A percentile compares a stretch with the other conserved stretches of the same genome.
phyloP scores from a whole-genome alignment of 148 eudicot species.

The Rhododendron ferrugineum region DNA sequence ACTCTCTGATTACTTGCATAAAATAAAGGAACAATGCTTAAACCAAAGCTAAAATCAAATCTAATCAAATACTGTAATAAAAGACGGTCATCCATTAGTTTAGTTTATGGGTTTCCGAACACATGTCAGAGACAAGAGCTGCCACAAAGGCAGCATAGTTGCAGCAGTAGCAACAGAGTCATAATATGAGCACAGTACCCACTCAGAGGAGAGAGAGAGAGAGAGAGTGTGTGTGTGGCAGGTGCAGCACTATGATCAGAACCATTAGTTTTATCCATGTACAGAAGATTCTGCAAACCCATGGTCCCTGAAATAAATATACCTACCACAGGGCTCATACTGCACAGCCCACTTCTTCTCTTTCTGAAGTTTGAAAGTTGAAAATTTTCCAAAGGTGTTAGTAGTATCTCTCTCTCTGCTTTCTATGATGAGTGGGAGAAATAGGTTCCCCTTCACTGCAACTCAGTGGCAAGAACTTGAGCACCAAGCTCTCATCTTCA shows the following conservation, averaged over 20 bases:
- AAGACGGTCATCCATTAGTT: neutral
- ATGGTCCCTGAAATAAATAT: slow-evolving; percentile 60
- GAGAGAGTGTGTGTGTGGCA: slow-evolving; percentile 10
- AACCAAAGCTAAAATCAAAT: neutral
- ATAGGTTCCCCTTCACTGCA: slow-evolving; percentile 74
- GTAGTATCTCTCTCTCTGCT: neutral
- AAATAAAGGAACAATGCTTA: neutral
- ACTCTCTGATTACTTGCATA: neutral
- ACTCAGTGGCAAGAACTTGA: slow-evolving; percentile 95
- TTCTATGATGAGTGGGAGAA: slow-evolving; percentile 24
- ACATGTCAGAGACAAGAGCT: slow-evolving; percentile 75
- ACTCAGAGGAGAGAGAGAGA: slow-evolving; percentile 17
- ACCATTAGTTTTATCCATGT: slow-evolving; percentile 69
- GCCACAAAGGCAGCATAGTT: slow-evolving; percentile 43
- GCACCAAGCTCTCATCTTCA: slow-evolving; percentile 82
- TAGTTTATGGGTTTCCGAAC: slow-evolving; percentile 60
- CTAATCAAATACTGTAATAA: no score
- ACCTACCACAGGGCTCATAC: slow-evolving; percentile 17
- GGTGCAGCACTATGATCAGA: slow-evolving; percentile 37
- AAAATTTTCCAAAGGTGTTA: neutral
- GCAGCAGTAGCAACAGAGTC: slow-evolving; percentile 42
- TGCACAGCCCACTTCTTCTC: neutral
- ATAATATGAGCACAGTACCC: slow-evolving; percentile 20
- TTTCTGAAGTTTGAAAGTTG: neutral
- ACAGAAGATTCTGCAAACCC: slow-evolving; percentile 75